These are phyloP conservation scores for Colletotrichum simmondsii DNA, from an alignment of 2,329 filamentous ascomycete genomes.

Conservation along the genomic window DNA sequence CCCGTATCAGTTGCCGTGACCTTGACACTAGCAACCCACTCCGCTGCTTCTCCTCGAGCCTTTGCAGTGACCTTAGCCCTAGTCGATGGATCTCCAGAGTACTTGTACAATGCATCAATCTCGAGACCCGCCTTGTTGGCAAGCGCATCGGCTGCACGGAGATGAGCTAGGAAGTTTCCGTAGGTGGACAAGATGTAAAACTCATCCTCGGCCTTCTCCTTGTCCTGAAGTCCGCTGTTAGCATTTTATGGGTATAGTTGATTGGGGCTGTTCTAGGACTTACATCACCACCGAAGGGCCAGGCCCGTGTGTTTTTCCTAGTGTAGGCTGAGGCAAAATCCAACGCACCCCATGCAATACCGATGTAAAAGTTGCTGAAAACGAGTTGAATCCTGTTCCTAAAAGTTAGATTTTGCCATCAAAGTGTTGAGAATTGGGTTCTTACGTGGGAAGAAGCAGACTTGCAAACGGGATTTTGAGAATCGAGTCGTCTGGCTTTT, in stretches of 20 bases:
- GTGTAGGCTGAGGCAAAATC: slow-evolving; percentile 68
- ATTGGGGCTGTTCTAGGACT: slow-evolving; percentile 18
- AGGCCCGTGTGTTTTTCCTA: slow-evolving; percentile 64
- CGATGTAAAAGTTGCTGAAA: slow-evolving; percentile 75
- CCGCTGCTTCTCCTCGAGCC: slow-evolving; percentile 69
- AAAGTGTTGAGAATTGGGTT: neutral
- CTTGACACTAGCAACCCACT: slow-evolving; percentile 72
- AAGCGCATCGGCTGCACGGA: slow-evolving; percentile 68
- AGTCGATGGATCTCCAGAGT: slow-evolving; percentile 47
- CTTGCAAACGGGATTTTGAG: slow-evolving; percentile 65
- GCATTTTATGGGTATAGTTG: accelerated
- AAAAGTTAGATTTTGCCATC: neutral
- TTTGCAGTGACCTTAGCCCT: slow-evolving; percentile 58
- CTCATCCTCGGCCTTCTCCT: slow-evolving; percentile 68
- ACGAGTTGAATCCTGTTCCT: slow-evolving; percentile 67
- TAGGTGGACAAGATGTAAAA: slow-evolving; percentile 75
- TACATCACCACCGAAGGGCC: slow-evolving; percentile 72
- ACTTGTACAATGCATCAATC: slow-evolving; percentile 57
- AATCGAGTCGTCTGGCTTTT: slow-evolving; percentile 60
- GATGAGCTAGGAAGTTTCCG: slow-evolving; percentile 71
- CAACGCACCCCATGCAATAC: slow-evolving; percentile 69
- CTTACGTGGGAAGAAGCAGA: slow-evolving; percentile 68
- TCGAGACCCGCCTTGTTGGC: slow-evolving; percentile 65
- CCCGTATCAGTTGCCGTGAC: slow-evolving; percentile 71
- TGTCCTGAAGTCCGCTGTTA: slow-evolving; percentile 49